These are phyloP conservation scores for Erodium texanum DNA, from an alignment of 441 rosid species.

Conservation along the genomic window DNA sequence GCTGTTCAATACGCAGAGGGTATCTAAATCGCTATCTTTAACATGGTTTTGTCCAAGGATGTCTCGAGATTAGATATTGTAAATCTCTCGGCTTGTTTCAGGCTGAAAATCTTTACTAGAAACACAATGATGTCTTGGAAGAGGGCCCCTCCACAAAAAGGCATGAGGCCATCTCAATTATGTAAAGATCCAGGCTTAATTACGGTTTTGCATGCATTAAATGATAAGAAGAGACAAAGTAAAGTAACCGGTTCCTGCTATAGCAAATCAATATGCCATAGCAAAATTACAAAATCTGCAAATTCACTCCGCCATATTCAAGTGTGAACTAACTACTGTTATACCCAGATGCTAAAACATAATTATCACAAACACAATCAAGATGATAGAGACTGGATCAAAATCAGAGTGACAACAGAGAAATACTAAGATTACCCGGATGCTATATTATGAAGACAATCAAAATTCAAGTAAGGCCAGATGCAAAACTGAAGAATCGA, in stretches of 20 bases:
- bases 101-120: not conserved
- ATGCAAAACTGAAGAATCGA: not conserved
- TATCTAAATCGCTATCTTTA: not conserved
- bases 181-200: not conserved
- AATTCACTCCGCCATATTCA: no score
- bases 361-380: not conserved
- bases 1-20: not conserved
- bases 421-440: conserved; percentile 10
- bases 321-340: not conserved
- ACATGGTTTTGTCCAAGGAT: not conserved
- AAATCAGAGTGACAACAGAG: conserved; percentile 2
- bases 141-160: no score
- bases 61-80: not conserved
- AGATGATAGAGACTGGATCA: not conserved
- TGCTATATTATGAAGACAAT: conserved; percentile 4
- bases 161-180: not conserved
- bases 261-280: not conserved
- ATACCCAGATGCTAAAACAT: not conserved
- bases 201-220: not conserved
- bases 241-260: not conserved
- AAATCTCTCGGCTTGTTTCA: not conserved
- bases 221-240: not conserved
- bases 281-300: not conserved
- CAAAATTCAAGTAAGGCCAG: conserved; percentile 5
- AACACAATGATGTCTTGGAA: no score